Evolutionary conservation across 169 alveolate species (phyloP).

Genomic region (Cryptosporidium canis): DNA sequence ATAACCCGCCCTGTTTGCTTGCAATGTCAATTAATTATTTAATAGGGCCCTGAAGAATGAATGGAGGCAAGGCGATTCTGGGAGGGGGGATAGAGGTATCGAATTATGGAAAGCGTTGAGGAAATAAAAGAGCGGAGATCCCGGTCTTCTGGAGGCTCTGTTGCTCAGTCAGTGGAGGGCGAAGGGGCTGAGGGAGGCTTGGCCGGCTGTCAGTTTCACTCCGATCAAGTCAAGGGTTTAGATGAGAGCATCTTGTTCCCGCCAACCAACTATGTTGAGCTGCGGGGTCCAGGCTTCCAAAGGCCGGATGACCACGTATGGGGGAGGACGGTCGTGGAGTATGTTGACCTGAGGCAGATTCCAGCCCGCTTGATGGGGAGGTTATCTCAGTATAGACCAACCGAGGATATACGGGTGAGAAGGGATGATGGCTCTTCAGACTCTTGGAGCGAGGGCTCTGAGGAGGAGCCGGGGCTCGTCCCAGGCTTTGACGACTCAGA

Average conservation of each 20-base stretch:
- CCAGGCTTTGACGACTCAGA: background rate
- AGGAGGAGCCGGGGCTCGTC: background rate
- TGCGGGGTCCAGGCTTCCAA: background rate
- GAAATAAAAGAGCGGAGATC: background rate
- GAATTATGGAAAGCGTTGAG: background rate
- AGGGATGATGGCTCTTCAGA: background rate
- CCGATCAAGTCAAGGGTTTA: background rate
- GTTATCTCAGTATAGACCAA: background rate
- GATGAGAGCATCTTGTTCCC: conserved; percentile 8
- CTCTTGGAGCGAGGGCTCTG: conserved; percentile 10
- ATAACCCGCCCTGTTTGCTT: background rate
- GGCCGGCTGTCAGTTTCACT: background rate
- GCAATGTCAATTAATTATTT: too few relatives aligned
- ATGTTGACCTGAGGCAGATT: conserved; percentile 10
- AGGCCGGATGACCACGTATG: background rate
- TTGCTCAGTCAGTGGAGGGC: background rate
- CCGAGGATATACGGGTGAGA: background rate
- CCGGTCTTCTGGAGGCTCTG: background rate
- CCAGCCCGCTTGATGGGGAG: background rate
- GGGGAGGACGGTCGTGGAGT: conserved; percentile 7
- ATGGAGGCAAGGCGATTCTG: too few relatives aligned
- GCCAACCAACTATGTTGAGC: background rate
- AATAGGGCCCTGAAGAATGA: too few relatives aligned
- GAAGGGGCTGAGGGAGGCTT: background rate
- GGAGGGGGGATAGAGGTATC: background rate